phyloP scores from a whole-genome alignment of 805 yeast genomes.

The Starmera quercuum region DNA sequence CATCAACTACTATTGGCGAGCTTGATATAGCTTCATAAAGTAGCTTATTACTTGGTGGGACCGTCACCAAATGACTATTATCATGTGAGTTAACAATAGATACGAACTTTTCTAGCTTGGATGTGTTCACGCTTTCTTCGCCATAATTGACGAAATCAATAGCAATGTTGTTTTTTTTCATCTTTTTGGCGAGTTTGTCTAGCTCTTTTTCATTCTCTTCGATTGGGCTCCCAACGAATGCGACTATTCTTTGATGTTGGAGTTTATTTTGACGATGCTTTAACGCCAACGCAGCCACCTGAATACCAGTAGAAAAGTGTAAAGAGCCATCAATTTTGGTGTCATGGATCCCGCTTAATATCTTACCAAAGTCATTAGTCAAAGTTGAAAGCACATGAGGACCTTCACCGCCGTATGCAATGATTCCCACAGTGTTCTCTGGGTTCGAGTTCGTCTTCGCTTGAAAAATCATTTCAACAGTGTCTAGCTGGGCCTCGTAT shows the following conservation, averaged over 20 bases:
- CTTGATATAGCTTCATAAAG: constrained; percentile 75
- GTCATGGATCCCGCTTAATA: constrained; percentile 77
- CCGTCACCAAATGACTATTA: constrained; percentile 73
- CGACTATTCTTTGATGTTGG: constrained; percentile 84
- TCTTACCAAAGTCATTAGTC: constrained; percentile 80
- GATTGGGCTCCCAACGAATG: constrained; percentile 85
- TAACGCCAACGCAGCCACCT: constrained; percentile 88
- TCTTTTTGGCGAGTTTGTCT: constrained; percentile 77
- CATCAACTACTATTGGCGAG: constrained; percentile 66
- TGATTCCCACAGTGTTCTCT: constrained; percentile 86
- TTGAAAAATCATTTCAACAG: constrained; percentile 80
- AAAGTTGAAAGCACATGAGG: constrained; percentile 86
- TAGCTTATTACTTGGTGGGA: constrained; percentile 82
- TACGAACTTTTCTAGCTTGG: constrained; percentile 73
- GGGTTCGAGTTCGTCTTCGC: constrained; percentile 85
- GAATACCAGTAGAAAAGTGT: constrained; percentile 76
- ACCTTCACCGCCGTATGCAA: constrained; percentile 81
- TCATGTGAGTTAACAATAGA: constrained; percentile 65
- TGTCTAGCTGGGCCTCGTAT: constrained; percentile 86
- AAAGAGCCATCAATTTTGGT: constrained; percentile 60
- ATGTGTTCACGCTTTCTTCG: constrained; percentile 70
- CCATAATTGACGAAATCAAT: constrained; percentile 90
- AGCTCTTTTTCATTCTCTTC: constrained; percentile 61
- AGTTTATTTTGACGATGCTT: constrained; percentile 94
- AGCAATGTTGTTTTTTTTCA: constrained; percentile 90